Evolutionary conservation across 257 asterid genomes (phyloP), one percentile per base, ranked within the genome.

Genomic region (Penstemon newberryi): DNA sequence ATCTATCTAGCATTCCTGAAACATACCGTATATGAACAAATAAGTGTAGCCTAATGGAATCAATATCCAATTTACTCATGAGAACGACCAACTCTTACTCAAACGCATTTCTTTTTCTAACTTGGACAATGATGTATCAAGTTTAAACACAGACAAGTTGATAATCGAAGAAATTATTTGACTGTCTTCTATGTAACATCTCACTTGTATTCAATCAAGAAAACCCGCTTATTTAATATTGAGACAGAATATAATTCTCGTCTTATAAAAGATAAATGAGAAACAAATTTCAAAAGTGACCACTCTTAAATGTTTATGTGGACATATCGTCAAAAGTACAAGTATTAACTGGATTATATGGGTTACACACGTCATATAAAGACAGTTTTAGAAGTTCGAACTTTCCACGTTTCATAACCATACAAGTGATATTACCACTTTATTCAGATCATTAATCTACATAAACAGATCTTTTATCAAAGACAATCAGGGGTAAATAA

Each of bases 1-100:
- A 94, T 86, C 80, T 86, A 78, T 91, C 97, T 60, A 94, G 89
- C 97, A 94, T 84, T 65, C 99, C 97, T 94, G 89, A 65, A 25
- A 57, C 45, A 44, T 46, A 61, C 4, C 67, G 53, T 3, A 75
- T 33, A 18, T 19, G 43, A 50, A 50, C 5, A 37, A 38, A 41
- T 15, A n/a, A 56, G 67, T 44, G 36, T 36, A 57, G 3, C 45
- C 38, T 5, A 36, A 57, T 33, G 63, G 63, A 57, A 33, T 2
- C 7, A 38, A 57, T 10, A 3, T 2, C 11, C 41, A 41, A 57
- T 57, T 38, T 57, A 12, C 46, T 38, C 7, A 10, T 36, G 6
- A 57, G 63, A 36, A 38, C 10, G 4, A 39, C 25, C 4, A 5
- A 58, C 4, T 39, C 5, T 7, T 25, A 37, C 10, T 10, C 18